Percentiles rank a stretch among this genome's conserved stretches.
These are phyloP conservation scores for Themeda triandra DNA, from an alignment of 176 grass and related monocot genomes.

Conservation along the genomic window DNA sequence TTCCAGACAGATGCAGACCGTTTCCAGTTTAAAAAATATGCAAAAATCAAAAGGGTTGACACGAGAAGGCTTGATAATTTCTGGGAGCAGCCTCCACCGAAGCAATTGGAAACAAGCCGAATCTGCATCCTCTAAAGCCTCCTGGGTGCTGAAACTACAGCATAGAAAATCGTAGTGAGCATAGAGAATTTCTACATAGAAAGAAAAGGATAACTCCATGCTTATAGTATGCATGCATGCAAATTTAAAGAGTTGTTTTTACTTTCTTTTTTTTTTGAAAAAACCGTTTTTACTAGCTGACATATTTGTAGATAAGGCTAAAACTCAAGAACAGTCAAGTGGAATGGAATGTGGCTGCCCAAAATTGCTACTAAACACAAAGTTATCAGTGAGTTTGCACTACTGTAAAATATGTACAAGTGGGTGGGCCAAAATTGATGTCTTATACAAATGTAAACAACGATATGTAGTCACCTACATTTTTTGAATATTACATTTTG, in stretches of 20 bases:
- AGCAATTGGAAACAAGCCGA: conserved; percentile 11
- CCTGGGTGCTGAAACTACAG: conserved; percentile 33
- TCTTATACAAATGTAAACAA: neutral
- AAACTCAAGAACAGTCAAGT: neutral
- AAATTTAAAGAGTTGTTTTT: neutral
- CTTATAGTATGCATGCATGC: conserved; percentile 1
- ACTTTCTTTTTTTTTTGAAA: neutral
- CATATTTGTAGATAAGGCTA: neutral
- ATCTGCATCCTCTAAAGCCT: conserved; percentile 26
- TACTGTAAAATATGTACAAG: neutral
- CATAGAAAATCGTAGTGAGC: neutral
- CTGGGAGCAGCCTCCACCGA: conserved; percentile 15
- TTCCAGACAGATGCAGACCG: conserved; percentile 23
- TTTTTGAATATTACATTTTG: conserved; percentile 34
- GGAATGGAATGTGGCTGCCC: neutral
- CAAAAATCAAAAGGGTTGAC: conserved; percentile 18
- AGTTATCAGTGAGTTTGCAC: neutral
- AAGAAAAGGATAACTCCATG: neutral
- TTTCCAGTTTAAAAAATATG: conserved; percentile 27
- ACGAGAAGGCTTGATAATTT: neutral
- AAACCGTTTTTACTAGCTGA: neutral
- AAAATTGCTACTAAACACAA: neutral
- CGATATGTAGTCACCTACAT: conserved; percentile 27
- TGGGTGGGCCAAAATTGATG: neutral
- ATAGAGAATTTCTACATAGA: neutral